phyloP scores from a whole-genome alignment of 169 alveolate genomes.

The Eimeria zaria region DNA sequence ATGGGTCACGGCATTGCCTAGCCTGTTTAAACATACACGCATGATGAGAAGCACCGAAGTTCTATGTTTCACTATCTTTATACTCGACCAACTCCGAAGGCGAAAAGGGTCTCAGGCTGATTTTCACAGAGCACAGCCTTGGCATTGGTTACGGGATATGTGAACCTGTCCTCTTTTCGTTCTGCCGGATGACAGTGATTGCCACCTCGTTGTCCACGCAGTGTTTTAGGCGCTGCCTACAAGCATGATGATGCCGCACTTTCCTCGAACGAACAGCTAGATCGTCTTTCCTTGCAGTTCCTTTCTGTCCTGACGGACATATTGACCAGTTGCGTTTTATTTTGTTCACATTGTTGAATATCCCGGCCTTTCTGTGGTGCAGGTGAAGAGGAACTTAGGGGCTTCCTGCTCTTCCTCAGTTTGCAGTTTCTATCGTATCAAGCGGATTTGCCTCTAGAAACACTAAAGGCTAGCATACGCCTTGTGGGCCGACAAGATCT shows the following conservation, averaged over 20 bases:
- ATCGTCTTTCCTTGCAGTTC: neutral
- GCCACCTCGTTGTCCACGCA: neutral
- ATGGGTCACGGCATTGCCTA: neutral
- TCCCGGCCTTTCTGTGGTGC: neutral
- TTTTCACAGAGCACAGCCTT: neutral
- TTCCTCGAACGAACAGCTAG: neutral
- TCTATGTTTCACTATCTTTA: neutral
- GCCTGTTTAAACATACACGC: neutral
- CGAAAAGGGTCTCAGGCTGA: neutral
- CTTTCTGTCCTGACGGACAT: too few species aligned
- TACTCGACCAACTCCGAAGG: neutral
- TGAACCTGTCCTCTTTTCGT: neutral
- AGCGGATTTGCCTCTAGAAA: constrained; percentile 42
- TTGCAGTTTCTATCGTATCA: constrained; percentile 18
- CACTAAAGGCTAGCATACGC: constrained; percentile 14
- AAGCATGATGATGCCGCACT: neutral
- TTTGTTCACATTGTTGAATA: neutral
- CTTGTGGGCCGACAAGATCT: constrained; percentile 56
- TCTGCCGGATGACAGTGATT: neutral
- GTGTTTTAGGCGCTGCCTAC: neutral
- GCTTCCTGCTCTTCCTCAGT: constrained; percentile 46
- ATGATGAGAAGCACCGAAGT: neutral
- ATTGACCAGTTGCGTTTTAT: too few species aligned
- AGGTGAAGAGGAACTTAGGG: constrained; percentile 69
- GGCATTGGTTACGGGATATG: neutral